Percentiles rank a stretch among this genome's conserved stretches.
Evolutionary conservation across 2,329 filamentous ascomycete species (phyloP).

Genomic region (Ophidiomyces ophidiicola): DNA sequence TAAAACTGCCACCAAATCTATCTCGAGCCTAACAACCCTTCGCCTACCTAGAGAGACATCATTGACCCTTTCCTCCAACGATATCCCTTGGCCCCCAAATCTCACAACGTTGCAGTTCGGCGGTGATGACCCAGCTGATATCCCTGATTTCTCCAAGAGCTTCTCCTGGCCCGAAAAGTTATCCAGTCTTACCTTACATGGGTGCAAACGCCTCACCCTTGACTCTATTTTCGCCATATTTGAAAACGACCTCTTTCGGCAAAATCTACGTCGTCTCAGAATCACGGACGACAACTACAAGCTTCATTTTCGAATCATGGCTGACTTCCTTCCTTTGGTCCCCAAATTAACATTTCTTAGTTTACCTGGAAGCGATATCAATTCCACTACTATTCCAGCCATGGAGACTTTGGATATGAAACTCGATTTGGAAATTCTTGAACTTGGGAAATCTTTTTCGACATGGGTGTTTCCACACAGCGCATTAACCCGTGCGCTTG

Average conservation of each 20-base stretch:
- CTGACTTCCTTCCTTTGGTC: slow-evolving; percentile 14
- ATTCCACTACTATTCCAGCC: slow-evolving; percentile 19
- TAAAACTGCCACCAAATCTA: slow-evolving; percentile 39
- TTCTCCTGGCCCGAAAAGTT: slow-evolving; percentile 22
- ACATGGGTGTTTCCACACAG: slow-evolving; percentile 18
- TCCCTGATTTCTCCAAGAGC: slow-evolving; percentile 2
- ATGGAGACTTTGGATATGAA: slow-evolving; percentile 8
- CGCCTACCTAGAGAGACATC: slow-evolving; percentile 29
- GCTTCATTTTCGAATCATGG: slow-evolving; percentile 13
- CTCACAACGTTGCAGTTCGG: slow-evolving; percentile 16
- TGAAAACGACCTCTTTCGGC: slow-evolving; percentile 17
- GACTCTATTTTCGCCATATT: slow-evolving; percentile 18
- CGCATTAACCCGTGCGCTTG: slow-evolving; percentile 18
- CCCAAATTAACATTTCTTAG: slow-evolving; percentile 22
- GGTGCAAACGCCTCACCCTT: background rate
- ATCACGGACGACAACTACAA: background rate
- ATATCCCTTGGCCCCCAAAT: slow-evolving; percentile 21
- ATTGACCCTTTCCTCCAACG: slow-evolving; percentile 3
- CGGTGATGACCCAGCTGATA: background rate
- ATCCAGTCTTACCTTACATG: slow-evolving; percentile 18
- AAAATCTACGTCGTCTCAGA: slow-evolving; percentile 19
- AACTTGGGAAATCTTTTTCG: slow-evolving; percentile 19
- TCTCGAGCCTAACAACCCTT: slow-evolving; percentile 36
- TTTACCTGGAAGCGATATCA: slow-evolving; percentile 23
- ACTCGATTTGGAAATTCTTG: slow-evolving; percentile 21